These are phyloP conservation scores for Sporothrix euskadiensis DNA, from an alignment of 2,329 filamentous ascomycete genomes.

Conservation along the genomic window DNA sequence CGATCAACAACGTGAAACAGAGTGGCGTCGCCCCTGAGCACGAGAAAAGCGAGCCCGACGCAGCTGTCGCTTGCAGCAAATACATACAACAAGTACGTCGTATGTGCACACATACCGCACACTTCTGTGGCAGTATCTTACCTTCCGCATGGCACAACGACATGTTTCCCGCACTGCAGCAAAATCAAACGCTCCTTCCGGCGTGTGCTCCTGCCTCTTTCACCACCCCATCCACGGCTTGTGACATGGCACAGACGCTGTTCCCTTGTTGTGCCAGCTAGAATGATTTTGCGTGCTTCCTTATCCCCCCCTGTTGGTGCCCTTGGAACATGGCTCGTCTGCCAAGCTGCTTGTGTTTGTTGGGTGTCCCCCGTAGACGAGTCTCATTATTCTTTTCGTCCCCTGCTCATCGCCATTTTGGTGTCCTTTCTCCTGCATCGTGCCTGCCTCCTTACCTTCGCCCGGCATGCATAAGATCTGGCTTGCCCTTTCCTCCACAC, in stretches of 20 bases:
- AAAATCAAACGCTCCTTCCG: neutral
- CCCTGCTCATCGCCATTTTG: constrained; percentile 18
- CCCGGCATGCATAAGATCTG: constrained; percentile 4
- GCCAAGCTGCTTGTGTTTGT: neutral
- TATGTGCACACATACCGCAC: too few species aligned
- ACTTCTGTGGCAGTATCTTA: neutral
- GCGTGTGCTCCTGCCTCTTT: neutral
- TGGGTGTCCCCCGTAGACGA: neutral
- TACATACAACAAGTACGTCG: neutral
- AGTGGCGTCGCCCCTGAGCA: constrained; percentile 15
- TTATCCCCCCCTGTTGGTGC: neutral
- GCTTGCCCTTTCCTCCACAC: constrained; percentile 2
- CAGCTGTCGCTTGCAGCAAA: neutral
- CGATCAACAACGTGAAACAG: constrained; percentile 27
- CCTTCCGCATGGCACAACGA: neutral
- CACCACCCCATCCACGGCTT: neutral
- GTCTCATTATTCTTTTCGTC: neutral
- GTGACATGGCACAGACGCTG: neutral
- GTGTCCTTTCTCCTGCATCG: constrained; percentile 1
- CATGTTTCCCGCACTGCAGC: neutral
- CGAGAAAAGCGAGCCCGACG: neutral
- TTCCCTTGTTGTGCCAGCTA: neutral
- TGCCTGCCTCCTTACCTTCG: neutral
- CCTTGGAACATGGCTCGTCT: neutral
- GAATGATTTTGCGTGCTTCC: neutral